Evolutionary conservation across 768 basidiomycete genomes (phyloP), one percentile per base, ranked within the genome.

Genomic region (Lyophyllum shimeji): DNA sequence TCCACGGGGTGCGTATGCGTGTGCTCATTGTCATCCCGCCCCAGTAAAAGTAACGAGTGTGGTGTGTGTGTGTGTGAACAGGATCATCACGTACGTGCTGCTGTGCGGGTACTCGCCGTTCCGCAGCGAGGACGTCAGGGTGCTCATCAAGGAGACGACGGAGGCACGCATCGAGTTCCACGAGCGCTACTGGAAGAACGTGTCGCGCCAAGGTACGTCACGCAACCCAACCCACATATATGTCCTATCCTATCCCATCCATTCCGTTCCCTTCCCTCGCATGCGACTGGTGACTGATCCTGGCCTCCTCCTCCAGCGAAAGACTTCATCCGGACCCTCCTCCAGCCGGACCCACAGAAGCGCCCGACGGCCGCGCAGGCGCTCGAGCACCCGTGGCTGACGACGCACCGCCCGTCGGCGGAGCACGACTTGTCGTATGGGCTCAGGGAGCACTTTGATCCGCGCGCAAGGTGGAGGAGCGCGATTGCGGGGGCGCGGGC

Each of bases 101-200:
- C 80, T 97, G 1, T 96, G 96, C 64, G 96, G 96, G 1, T 98
- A 98, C 73, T 87, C 90, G 1, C 97, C 97, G 0, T 98, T 98
- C 79, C 83, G 93, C 42, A 87, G 90, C 0, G 89, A 93, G 23
- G 89, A 95, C 64, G 73, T 83, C 49, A 81, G 82, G 55, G 82
- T 85, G 46, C 80, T 98, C 34, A 78, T 90, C 50, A 80, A 83
- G 27, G 94, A 98, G 70, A 96, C 93, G n/a, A 87, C 85, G 0
- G 83, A 82, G 34, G 95, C 88, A 0, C 86, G 85, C 63, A 80
- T 98, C 46, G 88, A 90, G 61, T 98, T 99, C 68, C 96, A 98
- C 61, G 91, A 95, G 25, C 80, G 86, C 31, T 99, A 95, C 59
- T 99, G 97, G 97, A 83, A 84, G 71, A 97, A 96, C 56, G 82